A percentile compares a stretch with the other conserved stretches of the same genome.
Evolutionary conservation across 2,329 filamentous ascomycete species (phyloP).

Genomic region (Colletotrichum tanaceti): DNA sequence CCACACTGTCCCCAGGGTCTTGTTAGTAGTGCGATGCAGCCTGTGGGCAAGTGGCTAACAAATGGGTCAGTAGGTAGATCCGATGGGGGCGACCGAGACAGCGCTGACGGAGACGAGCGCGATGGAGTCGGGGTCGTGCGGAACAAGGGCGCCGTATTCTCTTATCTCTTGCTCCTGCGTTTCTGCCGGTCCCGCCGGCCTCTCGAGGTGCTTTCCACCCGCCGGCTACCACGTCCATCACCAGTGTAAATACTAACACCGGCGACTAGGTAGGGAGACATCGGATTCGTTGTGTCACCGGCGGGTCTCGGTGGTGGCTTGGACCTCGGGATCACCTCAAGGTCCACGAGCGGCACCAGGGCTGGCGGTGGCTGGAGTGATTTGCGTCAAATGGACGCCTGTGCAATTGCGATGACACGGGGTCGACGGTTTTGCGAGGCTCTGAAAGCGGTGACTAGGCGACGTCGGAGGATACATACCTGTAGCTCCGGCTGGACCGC

Average conservation of each 20-base stretch:
- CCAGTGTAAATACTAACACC: background rate
- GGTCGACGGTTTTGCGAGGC: conserved; percentile 27
- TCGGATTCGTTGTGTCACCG: background rate
- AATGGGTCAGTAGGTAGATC: conserved; percentile 27
- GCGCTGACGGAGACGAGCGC: conserved; percentile 24
- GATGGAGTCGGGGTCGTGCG: conserved; percentile 28
- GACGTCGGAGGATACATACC: background rate
- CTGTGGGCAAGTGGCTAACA: background rate
- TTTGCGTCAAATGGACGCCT: conserved; percentile 28
- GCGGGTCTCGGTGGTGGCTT: conserved; percentile 1
- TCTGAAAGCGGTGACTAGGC: conserved; percentile 34
- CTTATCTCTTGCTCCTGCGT: background rate
- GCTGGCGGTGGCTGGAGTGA: conserved; percentile 7
- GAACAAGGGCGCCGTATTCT: conserved; percentile 21
- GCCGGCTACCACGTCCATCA: background rate
- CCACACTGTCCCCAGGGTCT: background rate
- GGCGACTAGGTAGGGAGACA: no score
- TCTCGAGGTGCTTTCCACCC: background rate
- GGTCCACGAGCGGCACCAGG: background rate
- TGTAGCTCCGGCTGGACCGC: background rate
- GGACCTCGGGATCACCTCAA: background rate
- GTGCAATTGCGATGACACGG: conserved; percentile 34
- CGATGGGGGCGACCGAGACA: conserved; percentile 30
- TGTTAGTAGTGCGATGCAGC: background rate
- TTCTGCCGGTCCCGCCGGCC: background rate